Percentiles rank a stretch among this genome's conserved stretches.
Evolutionary conservation across 2,329 filamentous ascomycete species (phyloP).

Genomic region (Cercospora nicotianae): DNA sequence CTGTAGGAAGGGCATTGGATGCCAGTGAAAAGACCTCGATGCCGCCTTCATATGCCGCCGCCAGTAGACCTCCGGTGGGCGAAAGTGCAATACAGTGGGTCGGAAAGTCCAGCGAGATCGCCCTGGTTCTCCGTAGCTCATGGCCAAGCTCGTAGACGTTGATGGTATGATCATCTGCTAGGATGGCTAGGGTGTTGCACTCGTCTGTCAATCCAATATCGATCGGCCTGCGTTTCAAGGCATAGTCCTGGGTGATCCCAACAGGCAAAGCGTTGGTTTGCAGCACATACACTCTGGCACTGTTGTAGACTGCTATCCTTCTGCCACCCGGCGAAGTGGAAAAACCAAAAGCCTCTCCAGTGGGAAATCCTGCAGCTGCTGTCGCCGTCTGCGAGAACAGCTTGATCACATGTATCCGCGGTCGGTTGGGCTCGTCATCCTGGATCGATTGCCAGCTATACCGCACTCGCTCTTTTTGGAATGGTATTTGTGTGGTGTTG

Average conservation of each 20-base stretch:
- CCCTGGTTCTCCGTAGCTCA: constrained; percentile 62
- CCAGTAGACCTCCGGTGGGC: constrained; percentile 75
- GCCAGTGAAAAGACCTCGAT: constrained; percentile 80
- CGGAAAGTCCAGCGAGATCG: constrained; percentile 73
- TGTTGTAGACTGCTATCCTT: constrained; percentile 77
- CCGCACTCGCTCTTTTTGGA: constrained; percentile 37
- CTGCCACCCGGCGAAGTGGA: constrained; percentile 73
- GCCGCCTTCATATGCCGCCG: constrained; percentile 81
- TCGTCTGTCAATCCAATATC: constrained; percentile 78
- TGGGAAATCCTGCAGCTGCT: constrained; percentile 68
- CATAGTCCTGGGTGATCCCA: constrained; percentile 68
- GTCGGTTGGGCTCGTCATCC: constrained; percentile 40
- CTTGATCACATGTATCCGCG: constrained; percentile 60
- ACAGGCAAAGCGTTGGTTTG: constrained; percentile 63
- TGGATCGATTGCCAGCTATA: constrained; percentile 43
- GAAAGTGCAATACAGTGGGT: constrained; percentile 78
- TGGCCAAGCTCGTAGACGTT: constrained; percentile 73
- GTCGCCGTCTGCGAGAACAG: constrained; percentile 81
- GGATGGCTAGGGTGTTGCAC: constrained; percentile 70
- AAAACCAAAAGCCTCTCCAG: constrained; percentile 76
- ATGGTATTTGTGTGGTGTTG: constrained; percentile 33
- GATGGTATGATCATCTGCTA: constrained; percentile 78
- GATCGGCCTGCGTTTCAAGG: constrained; percentile 72
- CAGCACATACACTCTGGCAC: constrained; percentile 78
- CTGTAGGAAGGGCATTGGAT: constrained; percentile 52